These are phyloP conservation scores for Solanum tarapatanum DNA, from an alignment of 257 asterid genomes.

Conservation along the genomic window DNA sequence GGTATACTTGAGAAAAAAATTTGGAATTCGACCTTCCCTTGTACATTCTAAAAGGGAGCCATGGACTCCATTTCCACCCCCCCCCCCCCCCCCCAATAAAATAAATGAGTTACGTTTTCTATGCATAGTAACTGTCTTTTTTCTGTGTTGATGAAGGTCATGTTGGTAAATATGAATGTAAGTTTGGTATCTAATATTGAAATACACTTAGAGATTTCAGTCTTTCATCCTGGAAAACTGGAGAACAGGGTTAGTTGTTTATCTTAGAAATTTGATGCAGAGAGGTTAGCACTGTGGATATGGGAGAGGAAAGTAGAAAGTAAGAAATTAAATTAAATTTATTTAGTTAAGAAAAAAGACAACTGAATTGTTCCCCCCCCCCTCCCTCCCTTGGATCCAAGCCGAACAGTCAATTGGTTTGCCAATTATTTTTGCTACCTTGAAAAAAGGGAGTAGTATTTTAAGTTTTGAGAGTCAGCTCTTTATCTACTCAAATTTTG, in stretches of 20 bases:
- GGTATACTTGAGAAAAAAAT: neutral
- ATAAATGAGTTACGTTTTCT: neutral
- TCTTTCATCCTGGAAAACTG: neutral
- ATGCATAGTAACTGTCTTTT: neutral
- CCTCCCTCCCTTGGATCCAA: neutral
- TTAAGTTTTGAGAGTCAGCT: neutral
- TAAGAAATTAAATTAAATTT: neutral
- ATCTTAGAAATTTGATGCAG: neutral
- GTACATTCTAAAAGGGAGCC: neutral
- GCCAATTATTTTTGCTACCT: neutral
- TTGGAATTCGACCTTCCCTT: no score
- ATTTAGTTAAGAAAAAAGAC: neutral
- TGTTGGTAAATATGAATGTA: neutral
- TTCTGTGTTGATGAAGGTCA: neutral
- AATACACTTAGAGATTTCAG: neutral
- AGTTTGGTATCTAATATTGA: neutral
- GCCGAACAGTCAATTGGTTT: neutral
- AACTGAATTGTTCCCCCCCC: neutral
- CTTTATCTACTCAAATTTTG: neutral
- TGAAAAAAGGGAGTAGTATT: neutral
- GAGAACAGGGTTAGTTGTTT: neutral
- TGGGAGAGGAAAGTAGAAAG: neutral
- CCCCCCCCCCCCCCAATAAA: neutral
- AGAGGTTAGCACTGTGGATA: neutral
- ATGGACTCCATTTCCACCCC: neutral